These are phyloP conservation scores for Mycena sanguinolenta DNA, from an alignment of 768 basidiomycete genomes.

Conservation along the genomic window DNA sequence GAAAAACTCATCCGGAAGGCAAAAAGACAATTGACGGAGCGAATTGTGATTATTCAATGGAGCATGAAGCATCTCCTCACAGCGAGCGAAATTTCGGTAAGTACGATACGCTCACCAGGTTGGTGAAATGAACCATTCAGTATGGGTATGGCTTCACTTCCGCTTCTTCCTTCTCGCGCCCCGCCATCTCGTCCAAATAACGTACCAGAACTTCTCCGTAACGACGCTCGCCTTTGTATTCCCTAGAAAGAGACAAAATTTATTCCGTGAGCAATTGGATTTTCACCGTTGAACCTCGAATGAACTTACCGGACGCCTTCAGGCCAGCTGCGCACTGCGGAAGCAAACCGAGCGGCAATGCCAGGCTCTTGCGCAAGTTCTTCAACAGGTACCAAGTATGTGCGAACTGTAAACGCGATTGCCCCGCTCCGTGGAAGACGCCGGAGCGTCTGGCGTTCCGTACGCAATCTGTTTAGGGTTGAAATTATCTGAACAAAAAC, in stretches of 20 bases:
- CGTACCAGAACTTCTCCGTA: slow-evolving; percentile 50
- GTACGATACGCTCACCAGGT: neutral
- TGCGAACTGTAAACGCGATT: slow-evolving; percentile 78
- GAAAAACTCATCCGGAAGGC: too few relatives aligned
- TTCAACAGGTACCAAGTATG: slow-evolving; percentile 69
- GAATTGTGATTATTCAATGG: too few relatives aligned
- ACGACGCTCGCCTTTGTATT: slow-evolving; percentile 57
- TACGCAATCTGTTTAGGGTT: slow-evolving; percentile 51
- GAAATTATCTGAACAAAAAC: too few relatives aligned
- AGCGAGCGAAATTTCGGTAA: too few relatives aligned
- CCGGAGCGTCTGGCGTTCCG: slow-evolving; percentile 76
- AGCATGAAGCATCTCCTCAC: too few relatives aligned
- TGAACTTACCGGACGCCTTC: slow-evolving; percentile 72
- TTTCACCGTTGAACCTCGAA: too few relatives aligned
- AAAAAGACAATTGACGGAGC: too few relatives aligned
- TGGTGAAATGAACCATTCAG: neutral
- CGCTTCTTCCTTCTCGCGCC: neutral
- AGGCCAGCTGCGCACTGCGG: slow-evolving; percentile 76
- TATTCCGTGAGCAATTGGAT: too few relatives aligned
- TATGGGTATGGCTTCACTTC: slow-evolving; percentile 30
- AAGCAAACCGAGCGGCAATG: slow-evolving; percentile 72
- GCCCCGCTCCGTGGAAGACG: slow-evolving; percentile 74
- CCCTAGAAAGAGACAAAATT: too few relatives aligned
- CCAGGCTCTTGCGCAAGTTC: slow-evolving; percentile 67
- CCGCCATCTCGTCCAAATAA: slow-evolving; percentile 52